Conservation (phyloP, 345 rosid species). For the Euphorbia lathyris region DNA sequence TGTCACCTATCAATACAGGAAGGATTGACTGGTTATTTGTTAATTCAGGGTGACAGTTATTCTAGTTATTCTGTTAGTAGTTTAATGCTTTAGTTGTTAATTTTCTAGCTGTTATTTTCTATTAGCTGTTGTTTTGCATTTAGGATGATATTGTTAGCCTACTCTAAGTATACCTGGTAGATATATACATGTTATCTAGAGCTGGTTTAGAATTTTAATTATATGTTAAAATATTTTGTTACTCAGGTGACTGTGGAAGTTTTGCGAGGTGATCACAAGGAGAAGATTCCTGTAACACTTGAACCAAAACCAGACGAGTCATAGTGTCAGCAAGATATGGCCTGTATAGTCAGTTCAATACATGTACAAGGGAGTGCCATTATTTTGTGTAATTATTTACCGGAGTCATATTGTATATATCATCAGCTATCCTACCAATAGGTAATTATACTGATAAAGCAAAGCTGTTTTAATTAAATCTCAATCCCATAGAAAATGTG, state of each 20-base stretch:
- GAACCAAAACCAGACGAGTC: constrained; percentile 87
- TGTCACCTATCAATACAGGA: too few relatives aligned
- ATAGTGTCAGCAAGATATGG: constrained; percentile 27
- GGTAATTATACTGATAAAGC: constrained; percentile 2
- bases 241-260: constrained; percentile 78
- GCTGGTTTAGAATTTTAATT: neutral
- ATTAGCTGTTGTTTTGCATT: too few relatives aligned
- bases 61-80: too few relatives aligned
- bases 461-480: neutral
- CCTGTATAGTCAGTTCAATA: constrained; percentile 15
- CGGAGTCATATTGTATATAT: constrained; percentile 32
- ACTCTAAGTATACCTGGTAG: neutral
- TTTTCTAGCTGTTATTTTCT: too few relatives aligned
- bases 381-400: constrained; percentile 21
- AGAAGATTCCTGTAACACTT: constrained; percentile 75
- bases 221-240: constrained; percentile 7
- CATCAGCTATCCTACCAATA: constrained; percentile 3
- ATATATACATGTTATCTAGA: neutral
- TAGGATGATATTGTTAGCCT: too few relatives aligned
- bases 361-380: constrained; percentile 22
- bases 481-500: constrained; percentile 10
- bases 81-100: too few relatives aligned
- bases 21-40: too few relatives aligned
- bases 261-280: constrained; percentile 88
- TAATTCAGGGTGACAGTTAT: too few relatives aligned